Evolutionary conservation across 2,329 filamentous ascomycete genomes (phyloP).

Genomic region (Xylaria sp.): DNA sequence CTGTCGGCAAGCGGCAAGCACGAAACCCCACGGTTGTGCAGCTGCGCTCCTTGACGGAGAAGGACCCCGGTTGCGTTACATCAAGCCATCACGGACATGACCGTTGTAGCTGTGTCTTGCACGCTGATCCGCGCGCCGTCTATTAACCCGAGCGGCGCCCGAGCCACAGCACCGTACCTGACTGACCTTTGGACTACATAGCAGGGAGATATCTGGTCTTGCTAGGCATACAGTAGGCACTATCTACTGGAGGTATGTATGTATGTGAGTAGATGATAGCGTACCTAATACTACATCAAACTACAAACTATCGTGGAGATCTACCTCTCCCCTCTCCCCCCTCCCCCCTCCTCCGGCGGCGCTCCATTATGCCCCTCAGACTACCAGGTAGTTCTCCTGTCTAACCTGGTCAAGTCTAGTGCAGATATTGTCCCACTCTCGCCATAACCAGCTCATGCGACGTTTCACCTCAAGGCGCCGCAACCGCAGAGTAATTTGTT

Average conservation of each 20-base stretch:
- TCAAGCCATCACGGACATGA: slow-evolving; percentile 41
- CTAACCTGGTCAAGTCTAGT: slow-evolving; percentile 5
- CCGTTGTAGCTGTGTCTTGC: slow-evolving; percentile 36
- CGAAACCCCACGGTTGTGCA: slow-evolving; percentile 42
- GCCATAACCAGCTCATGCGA: slow-evolving; percentile 28
- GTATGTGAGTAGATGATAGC: background rate
- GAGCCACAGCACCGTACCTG: slow-evolving; percentile 12
- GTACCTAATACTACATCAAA: background rate
- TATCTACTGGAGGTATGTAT: background rate
- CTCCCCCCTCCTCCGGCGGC: slow-evolving; percentile 19
- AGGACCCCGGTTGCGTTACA: slow-evolving; percentile 45
- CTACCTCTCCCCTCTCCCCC: slow-evolving; percentile 19
- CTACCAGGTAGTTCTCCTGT: background rate
- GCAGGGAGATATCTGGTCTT: slow-evolving; percentile 2
- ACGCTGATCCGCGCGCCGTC: slow-evolving; percentile 23
- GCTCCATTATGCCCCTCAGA: slow-evolving; percentile 25
- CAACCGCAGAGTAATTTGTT: slow-evolving; percentile 34
- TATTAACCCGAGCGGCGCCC: slow-evolving; percentile 18
- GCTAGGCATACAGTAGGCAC: background rate
- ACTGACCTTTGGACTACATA: background rate
- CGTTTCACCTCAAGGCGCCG: slow-evolving; percentile 32
- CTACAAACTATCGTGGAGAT: slow-evolving; percentile 10
- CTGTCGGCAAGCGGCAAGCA: slow-evolving; percentile 45
- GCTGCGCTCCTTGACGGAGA: slow-evolving; percentile 33
- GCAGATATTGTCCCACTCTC: slow-evolving; percentile 2